phyloP scores from a whole-genome alignment of 2,329 filamentous ascomycete genomes.

The Fusarium anguioides region DNA sequence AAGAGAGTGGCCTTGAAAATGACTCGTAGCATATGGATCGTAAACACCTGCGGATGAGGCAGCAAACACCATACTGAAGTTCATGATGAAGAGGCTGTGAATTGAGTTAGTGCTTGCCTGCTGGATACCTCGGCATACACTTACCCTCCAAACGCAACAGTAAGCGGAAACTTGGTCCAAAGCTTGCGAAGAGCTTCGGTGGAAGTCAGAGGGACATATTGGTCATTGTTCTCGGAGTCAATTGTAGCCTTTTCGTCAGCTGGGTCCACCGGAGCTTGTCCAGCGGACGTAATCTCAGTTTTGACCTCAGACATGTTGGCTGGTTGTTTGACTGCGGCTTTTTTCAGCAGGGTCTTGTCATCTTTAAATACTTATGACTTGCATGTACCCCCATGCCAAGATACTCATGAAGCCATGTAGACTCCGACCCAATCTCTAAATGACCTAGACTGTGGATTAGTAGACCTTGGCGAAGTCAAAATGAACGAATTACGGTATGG shows the following conservation, averaged over 20 bases:
- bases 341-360: no score
- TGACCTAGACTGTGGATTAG: no score
- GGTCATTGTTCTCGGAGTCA: background rate
- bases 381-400: no score
- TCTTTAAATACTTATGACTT: no score
- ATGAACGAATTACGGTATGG: no score
- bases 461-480: no score
- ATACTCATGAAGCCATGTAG: no score
- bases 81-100: constrained; percentile 18
- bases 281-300: background rate
- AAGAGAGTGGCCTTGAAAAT: constrained; percentile 25
- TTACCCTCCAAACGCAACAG: background rate
- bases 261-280: background rate
- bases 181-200: background rate
- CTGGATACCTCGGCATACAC: background rate
- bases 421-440: no score
- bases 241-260: background rate
- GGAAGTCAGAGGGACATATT: background rate
- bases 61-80: constrained; percentile 20
- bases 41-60: constrained; percentile 24
- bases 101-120: background rate
- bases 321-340: no score
- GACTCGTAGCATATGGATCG: constrained; percentile 20
- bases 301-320: background rate
- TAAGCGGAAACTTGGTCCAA: background rate